Evolutionary conservation across 2,329 filamentous ascomycete species (phyloP).

Genomic region (Metarhizium rileyi): DNA sequence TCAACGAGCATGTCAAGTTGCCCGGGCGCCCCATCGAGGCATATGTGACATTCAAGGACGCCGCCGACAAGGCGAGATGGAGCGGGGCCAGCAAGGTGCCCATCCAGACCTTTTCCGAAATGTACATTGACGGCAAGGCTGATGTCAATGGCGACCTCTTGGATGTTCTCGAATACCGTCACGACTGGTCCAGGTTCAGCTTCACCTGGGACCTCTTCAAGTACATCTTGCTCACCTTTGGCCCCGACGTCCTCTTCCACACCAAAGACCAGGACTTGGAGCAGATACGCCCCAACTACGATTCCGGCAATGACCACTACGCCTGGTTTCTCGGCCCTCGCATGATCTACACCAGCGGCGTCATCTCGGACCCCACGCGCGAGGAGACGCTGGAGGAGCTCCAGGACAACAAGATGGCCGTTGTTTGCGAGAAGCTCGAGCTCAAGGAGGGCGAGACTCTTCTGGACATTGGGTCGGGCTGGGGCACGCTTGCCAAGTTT

Average conservation of each 20-base stretch:
- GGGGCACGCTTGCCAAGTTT: slow-evolving; percentile 87
- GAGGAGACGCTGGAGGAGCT: slow-evolving; percentile 90
- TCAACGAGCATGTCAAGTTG: slow-evolving; percentile 77
- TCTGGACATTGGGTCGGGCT: slow-evolving; percentile 90
- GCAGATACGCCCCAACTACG: slow-evolving; percentile 86
- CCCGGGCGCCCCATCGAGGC: slow-evolving; percentile 79
- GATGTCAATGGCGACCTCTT: slow-evolving; percentile 86
- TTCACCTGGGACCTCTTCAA: slow-evolving; percentile 77
- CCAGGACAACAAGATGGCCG: slow-evolving; percentile 83
- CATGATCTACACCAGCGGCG: slow-evolving; percentile 93
- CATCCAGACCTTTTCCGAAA: slow-evolving; percentile 55
- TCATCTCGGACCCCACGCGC: slow-evolving; percentile 52
- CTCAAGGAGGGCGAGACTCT: slow-evolving; percentile 59
- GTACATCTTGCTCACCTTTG: slow-evolving; percentile 72
- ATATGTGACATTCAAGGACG: slow-evolving; percentile 69
- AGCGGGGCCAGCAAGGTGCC: slow-evolving; percentile 63
- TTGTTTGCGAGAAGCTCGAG: slow-evolving; percentile 89
- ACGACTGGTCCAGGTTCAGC: slow-evolving; percentile 88
- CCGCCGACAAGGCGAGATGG: slow-evolving; percentile 48
- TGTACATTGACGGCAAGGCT: slow-evolving; percentile 86
- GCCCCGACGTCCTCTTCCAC: slow-evolving; percentile 80
- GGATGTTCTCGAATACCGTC: slow-evolving; percentile 77
- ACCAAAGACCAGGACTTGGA: slow-evolving; percentile 85
- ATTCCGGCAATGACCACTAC: slow-evolving; percentile 93
- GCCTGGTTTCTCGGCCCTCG: slow-evolving; percentile 92